Conservation (phyloP, 352 stramenopile species). For the Phytopythium kandeliae region DNA sequence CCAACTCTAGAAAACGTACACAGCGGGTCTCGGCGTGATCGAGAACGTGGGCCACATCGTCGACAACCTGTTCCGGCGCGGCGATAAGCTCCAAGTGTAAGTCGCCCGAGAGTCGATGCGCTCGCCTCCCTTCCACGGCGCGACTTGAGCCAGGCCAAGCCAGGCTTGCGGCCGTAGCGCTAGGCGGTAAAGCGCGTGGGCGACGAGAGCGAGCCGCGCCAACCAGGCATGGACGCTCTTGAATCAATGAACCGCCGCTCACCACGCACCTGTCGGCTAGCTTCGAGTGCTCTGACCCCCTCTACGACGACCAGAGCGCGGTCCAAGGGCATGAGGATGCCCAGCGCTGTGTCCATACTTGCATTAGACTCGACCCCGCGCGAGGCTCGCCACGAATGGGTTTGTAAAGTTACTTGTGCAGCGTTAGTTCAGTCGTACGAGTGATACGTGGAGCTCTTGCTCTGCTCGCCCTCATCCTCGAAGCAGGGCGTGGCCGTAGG, state of each 20-base stretch:
- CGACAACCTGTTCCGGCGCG: conserved; percentile 91
- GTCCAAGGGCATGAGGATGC: too few relatives aligned
- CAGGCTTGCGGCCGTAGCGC: not conserved
- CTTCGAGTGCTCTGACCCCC: too few relatives aligned
- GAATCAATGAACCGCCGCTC: not conserved
- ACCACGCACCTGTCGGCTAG: too few relatives aligned
- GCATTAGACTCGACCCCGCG: too few relatives aligned
- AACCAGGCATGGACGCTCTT: not conserved
- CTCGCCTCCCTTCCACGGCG: too few relatives aligned
- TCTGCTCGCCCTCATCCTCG: conserved; percentile 18
- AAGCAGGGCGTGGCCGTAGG: conserved; percentile 9
- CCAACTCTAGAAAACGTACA: conserved; percentile 81
- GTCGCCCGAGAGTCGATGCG: too few relatives aligned
- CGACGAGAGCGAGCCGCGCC: not conserved
- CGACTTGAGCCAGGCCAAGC: too few relatives aligned
- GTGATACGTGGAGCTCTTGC: conserved; percentile 23
- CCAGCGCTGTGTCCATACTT: too few relatives aligned
- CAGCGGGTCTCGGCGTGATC: conserved; percentile 93
- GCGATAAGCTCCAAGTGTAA: conserved; percentile 81
- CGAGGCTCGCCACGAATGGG: too few relatives aligned
- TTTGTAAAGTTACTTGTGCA: too few relatives aligned
- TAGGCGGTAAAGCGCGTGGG: not conserved
- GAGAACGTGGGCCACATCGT: conserved; percentile 96
- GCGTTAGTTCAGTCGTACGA: conserved; percentile 3
- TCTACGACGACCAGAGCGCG: too few relatives aligned